A percentile compares a stretch with the other conserved stretches of the same genome.
Conservation (phyloP, 192 early-diverging fungal genomes). For the Thoreauomyces humboldtii region DNA sequence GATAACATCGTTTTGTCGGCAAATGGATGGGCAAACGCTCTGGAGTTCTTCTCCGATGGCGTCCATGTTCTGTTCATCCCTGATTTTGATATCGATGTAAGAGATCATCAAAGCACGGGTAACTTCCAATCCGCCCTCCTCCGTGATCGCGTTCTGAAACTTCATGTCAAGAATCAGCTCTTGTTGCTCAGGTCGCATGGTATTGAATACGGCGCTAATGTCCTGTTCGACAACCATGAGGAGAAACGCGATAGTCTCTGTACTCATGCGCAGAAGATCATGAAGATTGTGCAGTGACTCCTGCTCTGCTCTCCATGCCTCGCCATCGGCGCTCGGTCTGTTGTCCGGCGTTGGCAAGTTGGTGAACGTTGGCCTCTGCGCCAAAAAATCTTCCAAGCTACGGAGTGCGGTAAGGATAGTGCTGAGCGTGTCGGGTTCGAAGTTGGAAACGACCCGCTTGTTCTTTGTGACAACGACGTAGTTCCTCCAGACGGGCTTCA, state of each 20-base stretch:
- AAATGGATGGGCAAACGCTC: constrained; percentile 63
- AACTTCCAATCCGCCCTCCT: constrained; percentile 50
- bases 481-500: constrained; percentile 74
- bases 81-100: constrained; percentile 60
- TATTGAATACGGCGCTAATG: constrained; percentile 31
- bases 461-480: constrained; percentile 10
- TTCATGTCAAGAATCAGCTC: constrained; percentile 47
- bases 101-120: constrained; percentile 63
- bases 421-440: constrained; percentile 41
- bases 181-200: constrained; percentile 46
- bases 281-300: constrained; percentile 58
- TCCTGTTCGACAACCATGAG: constrained; percentile 65
- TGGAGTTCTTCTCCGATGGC: constrained; percentile 61
- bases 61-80: constrained; percentile 35
- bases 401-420: constrained; percentile 49
- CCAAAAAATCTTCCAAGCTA: constrained; percentile 51
- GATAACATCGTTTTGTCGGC: constrained; percentile 59
- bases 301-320: constrained; percentile 56
- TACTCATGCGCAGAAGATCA: constrained; percentile 52
- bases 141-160: constrained; percentile 57
- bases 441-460: constrained; percentile 25
- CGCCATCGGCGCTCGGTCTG: constrained; percentile 46
- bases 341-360: constrained; percentile 30
- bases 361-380: constrained; percentile 19
- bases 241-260: constrained; percentile 68